phyloP scores from a whole-genome alignment of 2,329 filamentous ascomycete genomes.

The Trichothecium sympodiale region DNA sequence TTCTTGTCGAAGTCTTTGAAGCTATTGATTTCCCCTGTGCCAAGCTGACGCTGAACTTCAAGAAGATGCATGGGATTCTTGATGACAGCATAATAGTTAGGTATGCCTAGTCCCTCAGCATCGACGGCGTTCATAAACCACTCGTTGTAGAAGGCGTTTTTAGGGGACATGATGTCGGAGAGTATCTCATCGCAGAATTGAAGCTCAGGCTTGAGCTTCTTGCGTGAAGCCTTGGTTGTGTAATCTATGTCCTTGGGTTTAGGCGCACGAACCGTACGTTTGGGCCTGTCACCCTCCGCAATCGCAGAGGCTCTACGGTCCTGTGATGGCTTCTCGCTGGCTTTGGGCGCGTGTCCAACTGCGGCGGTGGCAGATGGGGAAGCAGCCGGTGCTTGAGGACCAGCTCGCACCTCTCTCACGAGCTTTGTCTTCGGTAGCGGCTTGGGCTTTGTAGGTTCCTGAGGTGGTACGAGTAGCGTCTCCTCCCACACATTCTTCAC shows the following conservation, averaged over 20 bases:
- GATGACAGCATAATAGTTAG: conserved; percentile 84
- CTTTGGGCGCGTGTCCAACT: conserved; percentile 6
- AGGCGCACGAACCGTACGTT: conserved; percentile 86
- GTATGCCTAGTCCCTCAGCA: conserved; percentile 86
- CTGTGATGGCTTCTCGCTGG: conserved; percentile 12
- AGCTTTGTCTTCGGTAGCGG: conserved; percentile 27
- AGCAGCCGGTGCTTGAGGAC: conserved; percentile 14
- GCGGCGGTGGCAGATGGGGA: conserved; percentile 10
- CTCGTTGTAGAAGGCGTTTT: conserved; percentile 55
- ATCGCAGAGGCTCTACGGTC: conserved; percentile 69
- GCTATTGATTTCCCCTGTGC: conserved; percentile 66
- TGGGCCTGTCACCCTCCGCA: conserved; percentile 67
- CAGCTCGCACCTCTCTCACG: conserved; percentile 21
- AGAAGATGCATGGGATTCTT: conserved; percentile 94
- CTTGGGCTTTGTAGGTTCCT: conserved; percentile 50
- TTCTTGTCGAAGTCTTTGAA: conserved; percentile 81
- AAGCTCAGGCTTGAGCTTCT: conserved; percentile 81
- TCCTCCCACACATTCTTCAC: conserved; percentile 44
- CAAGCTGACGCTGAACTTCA: conserved; percentile 70
- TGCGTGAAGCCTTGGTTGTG: conserved; percentile 61
- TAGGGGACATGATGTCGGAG: conserved; percentile 64
- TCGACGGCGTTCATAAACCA: conserved; percentile 82
- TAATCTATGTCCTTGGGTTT: conserved; percentile 90
- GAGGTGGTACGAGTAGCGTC: conserved; percentile 29
- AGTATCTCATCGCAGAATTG: conserved; percentile 81